Conservation (phyloP, 2,329 filamentous ascomycete genomes). For the Macroventuria anomochaeta region DNA sequence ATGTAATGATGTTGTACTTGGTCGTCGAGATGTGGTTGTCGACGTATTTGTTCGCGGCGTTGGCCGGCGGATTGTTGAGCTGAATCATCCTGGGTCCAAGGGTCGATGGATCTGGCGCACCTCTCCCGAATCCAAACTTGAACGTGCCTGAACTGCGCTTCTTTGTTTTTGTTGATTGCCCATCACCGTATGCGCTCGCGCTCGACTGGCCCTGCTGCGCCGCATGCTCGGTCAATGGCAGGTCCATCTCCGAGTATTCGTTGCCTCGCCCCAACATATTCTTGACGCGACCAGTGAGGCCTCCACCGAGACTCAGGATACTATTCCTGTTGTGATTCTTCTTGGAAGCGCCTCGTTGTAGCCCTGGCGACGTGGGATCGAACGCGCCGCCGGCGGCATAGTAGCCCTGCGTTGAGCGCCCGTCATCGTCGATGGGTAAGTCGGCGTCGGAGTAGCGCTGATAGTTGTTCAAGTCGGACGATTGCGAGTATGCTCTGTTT, state of each 20-base stretch:
- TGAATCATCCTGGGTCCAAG: conserved; percentile 91
- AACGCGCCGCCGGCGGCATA: conserved; percentile 72
- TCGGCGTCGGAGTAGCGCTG: conserved; percentile 90
- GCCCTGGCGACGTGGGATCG: conserved; percentile 60
- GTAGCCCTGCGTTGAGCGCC: conserved; percentile 74
- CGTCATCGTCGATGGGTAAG: conserved; percentile 81
- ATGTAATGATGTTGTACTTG: conserved; percentile 94
- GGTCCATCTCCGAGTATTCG: conserved; percentile 96
- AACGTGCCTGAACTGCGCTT: conserved; percentile 66
- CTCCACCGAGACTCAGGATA: conserved; percentile 84
- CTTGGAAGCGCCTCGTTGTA: conserved; percentile 58
- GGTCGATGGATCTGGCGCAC: conserved; percentile 86
- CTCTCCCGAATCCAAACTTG: conserved; percentile 88
- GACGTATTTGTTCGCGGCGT: conserved; percentile 85
- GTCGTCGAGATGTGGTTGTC: conserved; percentile 98
- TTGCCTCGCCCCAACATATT: conserved; percentile 86
- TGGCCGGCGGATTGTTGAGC: conserved; percentile 94
- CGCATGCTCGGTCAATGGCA: conserved; percentile 84
- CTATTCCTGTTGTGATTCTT: conserved; percentile 80
- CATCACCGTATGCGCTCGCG: conserved; percentile 50
- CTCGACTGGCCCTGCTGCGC: conserved; percentile 54
- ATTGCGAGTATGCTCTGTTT: conserved; percentile 68
- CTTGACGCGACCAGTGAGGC: conserved; percentile 85
- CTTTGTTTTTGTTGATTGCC: conserved; percentile 40
- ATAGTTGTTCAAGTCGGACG: conserved; percentile 85